These are phyloP conservation scores for Esteya vermicola DNA, from an alignment of 2,329 filamentous ascomycete species.

Conservation along the genomic window DNA sequence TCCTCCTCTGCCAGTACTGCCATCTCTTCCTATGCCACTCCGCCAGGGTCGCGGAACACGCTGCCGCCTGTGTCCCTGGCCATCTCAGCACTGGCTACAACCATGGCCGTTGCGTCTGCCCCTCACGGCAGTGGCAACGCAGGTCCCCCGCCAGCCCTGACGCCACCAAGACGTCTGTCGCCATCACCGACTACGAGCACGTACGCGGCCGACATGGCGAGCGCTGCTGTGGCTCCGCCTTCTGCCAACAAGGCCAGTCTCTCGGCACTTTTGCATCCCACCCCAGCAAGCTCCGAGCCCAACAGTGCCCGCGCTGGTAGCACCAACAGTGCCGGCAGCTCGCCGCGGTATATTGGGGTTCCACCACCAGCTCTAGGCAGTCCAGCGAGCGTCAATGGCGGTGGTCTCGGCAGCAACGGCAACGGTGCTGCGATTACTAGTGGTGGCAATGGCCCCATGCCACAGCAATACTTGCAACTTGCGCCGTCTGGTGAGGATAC, in stretches of 20 bases:
- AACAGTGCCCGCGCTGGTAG: constrained; percentile 21
- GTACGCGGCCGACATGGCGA: too few relatives aligned
- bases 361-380: background rate
- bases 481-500: constrained; percentile 11
- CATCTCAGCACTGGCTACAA: constrained; percentile 1
- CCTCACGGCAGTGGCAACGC: too few relatives aligned
- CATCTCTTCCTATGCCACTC: constrained; percentile 2
- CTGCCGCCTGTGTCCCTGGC: constrained; percentile 6
- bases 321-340: constrained; percentile 30
- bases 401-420: background rate
- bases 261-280: constrained; percentile 35
- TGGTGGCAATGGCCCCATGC: too few relatives aligned
- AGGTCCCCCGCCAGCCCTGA: constrained; percentile 1
- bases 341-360: constrained; percentile 24
- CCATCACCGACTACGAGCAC: constrained; percentile 12
- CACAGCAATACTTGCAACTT: constrained; percentile 10
- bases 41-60: constrained; percentile 5
- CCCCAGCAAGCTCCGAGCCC: constrained; percentile 28
- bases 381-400: background rate
- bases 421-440: background rate
- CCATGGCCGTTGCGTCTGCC: background rate
- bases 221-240: constrained; percentile 1
- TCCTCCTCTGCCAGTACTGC: background rate
- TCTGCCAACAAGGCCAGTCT: constrained; percentile 28
- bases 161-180: constrained; percentile 4